Evolutionary conservation across 78 protist species (phyloP), one percentile per base, ranked within the genome.

Genomic region (Dictyostelium firmibasis): DNA sequence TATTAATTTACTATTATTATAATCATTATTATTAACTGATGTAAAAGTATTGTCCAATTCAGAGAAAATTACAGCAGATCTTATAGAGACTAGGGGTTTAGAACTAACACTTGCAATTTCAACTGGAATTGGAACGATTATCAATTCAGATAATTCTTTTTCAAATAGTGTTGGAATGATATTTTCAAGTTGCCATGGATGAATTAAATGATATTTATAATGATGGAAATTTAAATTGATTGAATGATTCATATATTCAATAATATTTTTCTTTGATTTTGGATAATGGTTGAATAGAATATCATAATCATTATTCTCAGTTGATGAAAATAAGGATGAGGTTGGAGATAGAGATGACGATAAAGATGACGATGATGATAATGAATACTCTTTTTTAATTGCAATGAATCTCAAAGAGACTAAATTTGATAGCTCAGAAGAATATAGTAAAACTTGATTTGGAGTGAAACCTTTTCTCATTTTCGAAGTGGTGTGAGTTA

Each of bases 171-270:
- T 18, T 33, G 81, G 81, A 13, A 74, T 27, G 35, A 74, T 18
- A 74, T 74, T 31, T 74, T 74, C 81, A 33, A 74, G 2, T 74
- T 74, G 81, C 33, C 25, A 74, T 33, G 81, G 81, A 33, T 74
- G 81, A 74, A 29, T 20, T 14, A 35, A 35, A 35, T 29, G 38
- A 35, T 35, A 35, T 0, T 18, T 74, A 35, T 33, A 74, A 31
- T 74, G 27, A 31, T 74, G 14, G 20, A 33, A 74, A 69, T 69
- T 69, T 1, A 69, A 16, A 5, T 2, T 14, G 0, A 50, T 16
- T 35, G 33, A 7, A 35, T 74, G 7, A 35, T 33, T 33, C n/a
- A 74, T 35, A 74, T 74, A 74, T 13, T 35, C 8, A 31, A 35
- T 16, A 7, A 72, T 72, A 16, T 4, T 14, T 8, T 74, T 23